Conservation (phyloP, 768 basidiomycete genomes). For the Trametes villosa region DNA sequence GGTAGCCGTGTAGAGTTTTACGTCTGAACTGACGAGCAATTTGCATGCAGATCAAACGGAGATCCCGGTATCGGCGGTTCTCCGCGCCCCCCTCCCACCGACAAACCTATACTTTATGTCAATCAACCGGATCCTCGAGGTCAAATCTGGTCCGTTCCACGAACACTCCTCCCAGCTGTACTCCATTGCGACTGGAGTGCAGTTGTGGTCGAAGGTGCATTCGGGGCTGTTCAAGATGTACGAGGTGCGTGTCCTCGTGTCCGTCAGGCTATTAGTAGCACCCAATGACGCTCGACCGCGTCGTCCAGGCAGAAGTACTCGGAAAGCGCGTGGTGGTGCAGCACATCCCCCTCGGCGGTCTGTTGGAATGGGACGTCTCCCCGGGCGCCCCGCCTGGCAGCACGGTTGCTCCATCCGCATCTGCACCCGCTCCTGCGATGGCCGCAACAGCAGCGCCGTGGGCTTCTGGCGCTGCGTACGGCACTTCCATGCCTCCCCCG, state of each 20-base stretch:
- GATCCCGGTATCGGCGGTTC: conserved; percentile 66
- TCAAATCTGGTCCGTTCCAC: conserved; percentile 87
- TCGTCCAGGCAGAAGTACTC: conserved; percentile 79
- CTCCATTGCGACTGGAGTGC: conserved; percentile 85
- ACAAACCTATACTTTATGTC: conserved; percentile 84
- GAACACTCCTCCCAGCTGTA: conserved; percentile 92
- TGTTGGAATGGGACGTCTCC: conserved; percentile 65
- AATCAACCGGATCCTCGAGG: conserved; percentile 75
- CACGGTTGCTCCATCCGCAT: not conserved
- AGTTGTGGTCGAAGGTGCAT: conserved; percentile 91
- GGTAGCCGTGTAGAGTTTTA: not conserved
- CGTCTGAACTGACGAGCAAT: not conserved
- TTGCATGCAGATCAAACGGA: conserved; percentile 64
- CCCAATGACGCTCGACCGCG: not conserved
- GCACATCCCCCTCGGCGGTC: conserved; percentile 84
- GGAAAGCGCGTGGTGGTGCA: conserved; percentile 97
- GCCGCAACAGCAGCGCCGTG: conserved; percentile 27
- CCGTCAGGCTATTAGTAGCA: too few species aligned
- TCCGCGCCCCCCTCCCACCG: conserved; percentile 58
- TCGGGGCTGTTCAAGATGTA: conserved; percentile 96
- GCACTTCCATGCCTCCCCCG: not conserved
- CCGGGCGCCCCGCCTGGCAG: conserved; percentile 2
- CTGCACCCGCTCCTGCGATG: conserved; percentile 1
- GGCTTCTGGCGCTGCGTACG: conserved; percentile 16
- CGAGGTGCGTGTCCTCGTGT: conserved; percentile 52